phyloP scores from a whole-genome alignment of 108 stramenopile genomes.

The Pseudonitzschia delicatissima region DNA sequence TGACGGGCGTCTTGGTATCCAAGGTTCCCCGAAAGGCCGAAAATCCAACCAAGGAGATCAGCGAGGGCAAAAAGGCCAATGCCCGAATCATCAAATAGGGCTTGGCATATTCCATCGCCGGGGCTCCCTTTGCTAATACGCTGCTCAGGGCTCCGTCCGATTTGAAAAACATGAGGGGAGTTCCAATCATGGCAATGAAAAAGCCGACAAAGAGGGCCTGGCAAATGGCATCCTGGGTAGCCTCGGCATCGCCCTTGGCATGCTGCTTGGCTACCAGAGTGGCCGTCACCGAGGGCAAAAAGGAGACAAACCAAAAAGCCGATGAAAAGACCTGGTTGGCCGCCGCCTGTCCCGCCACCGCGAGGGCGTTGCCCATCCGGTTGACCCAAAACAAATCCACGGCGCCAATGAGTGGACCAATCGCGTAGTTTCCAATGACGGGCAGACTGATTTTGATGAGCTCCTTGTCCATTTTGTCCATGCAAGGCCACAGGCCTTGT shows the following conservation, averaged over 20 bases:
- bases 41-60: conserved; percentile 69
- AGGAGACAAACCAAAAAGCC: conserved; percentile 80
- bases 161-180: conserved; percentile 53
- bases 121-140: conserved; percentile 64
- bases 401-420: conserved; percentile 80
- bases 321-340: conserved; percentile 86
- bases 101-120: conserved; percentile 78
- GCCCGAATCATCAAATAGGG: conserved; percentile 83
- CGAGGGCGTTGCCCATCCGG: conserved; percentile 87
- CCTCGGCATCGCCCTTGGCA: conserved; percentile 68
- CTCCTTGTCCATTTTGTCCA: conserved; percentile 68
- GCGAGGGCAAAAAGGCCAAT: conserved; percentile 82
- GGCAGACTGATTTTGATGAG: conserved; percentile 81
- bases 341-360: conserved; percentile 87
- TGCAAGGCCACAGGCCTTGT: conserved; percentile 49
- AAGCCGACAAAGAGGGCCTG: conserved; percentile 76
- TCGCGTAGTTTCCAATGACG: conserved; percentile 89
- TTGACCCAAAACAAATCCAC: conserved; percentile 91
- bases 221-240: conserved; percentile 75
- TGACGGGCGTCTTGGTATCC: conserved; percentile 83
- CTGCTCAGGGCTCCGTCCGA: conserved; percentile 53
- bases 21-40: conserved; percentile 60
- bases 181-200: conserved; percentile 67
- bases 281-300: conserved; percentile 86
- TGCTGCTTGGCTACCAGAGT: conserved; percentile 82